Base-by-base conservation (phyloP, 225 moss, liverwort and hornwort species). In the Marchantia paleacea region DNA sequence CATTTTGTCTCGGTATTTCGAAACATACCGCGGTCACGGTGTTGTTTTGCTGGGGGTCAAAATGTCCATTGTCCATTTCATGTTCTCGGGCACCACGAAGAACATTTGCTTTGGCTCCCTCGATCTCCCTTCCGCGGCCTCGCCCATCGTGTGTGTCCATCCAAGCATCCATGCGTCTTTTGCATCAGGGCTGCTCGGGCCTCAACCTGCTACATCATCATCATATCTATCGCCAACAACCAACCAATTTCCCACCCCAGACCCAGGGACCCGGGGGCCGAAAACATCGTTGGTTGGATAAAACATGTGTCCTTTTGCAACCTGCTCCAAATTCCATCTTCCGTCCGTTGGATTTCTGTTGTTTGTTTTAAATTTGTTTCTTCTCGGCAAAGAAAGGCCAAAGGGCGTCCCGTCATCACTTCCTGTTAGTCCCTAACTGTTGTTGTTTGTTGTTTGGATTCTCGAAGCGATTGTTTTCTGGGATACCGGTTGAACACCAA, bases 271-370 rank as follows among this genome's bases (percentile, higher is more conserved):
- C 66, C 26, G 66, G 66, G 12, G 66, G 29, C 66, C 66, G 66
- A 67, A 30, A 67, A 67, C 66, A 67, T 28, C 66, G 29, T 68
- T 13, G 12, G 68, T 68, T 31, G n/a, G 68, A 68, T 26, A 12
- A 57, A 30, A 26, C 68, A 68, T 26, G 25, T 68, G 68, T 68
- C 68, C 7, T 57, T 57, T 57, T 57, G 57, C 68, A 26, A 68
- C 68, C 68, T 68, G 30, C 68, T 68, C 29, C 8, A 31, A 68
- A 31, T 68, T 68, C 68, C 68, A 24, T 68, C 30, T 13, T 29
- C 14, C 12, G 68, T 68, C 68, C 68, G 68, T 12, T 62, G 62
- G 18, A 62, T 24, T 62, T 62, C 62, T 68, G 66, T 67, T 67
- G 8, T 68, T 30, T 31, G 31, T 68, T 31, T 31, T 29, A 1